These are phyloP conservation scores for Blastocystis sp. DNA, from an alignment of 352 stramenopile species.

Conservation along the genomic window DNA sequence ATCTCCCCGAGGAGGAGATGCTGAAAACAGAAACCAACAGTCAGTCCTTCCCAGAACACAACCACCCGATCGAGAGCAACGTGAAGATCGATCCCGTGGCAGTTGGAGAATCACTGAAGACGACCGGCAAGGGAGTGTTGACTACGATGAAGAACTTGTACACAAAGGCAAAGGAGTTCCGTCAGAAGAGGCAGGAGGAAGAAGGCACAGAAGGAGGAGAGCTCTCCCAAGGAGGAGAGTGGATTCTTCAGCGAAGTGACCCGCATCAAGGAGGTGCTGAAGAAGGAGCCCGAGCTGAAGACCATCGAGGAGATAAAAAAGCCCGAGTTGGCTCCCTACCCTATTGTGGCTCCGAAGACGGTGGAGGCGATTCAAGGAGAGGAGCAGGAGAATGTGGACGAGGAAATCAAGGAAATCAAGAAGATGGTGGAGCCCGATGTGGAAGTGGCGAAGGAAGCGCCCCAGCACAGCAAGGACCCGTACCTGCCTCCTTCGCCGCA, in stretches of 20 bases:
- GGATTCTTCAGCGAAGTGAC: conserved; percentile 11
- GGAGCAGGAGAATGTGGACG: conserved; percentile 7
- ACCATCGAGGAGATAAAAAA: conserved; percentile 66
- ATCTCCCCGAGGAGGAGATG: conserved; percentile 49
- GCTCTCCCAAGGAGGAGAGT: not conserved
- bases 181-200: not conserved
- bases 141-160: not conserved
- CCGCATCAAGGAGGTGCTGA: not conserved
- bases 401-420: conserved; percentile 59
- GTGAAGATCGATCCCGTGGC: conserved; percentile 40
- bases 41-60: not conserved
- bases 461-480: conserved; percentile 31
- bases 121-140: not conserved
- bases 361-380: conserved; percentile 38
- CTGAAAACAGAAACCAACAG: conserved; percentile 12
- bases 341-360: conserved; percentile 38
- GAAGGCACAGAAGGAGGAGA: not conserved
- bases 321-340: conserved; percentile 39
- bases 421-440: conserved; percentile 65
- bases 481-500: not conserved
- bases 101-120: conserved; percentile 3
- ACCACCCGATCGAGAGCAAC: not conserved
- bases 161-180: not conserved
- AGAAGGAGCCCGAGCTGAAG: conserved; percentile 43
- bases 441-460: conserved; percentile 29